These are phyloP conservation scores for Crucihimalaya himalaica DNA, from an alignment of 345 rosid species.

Conservation along the genomic window DNA sequence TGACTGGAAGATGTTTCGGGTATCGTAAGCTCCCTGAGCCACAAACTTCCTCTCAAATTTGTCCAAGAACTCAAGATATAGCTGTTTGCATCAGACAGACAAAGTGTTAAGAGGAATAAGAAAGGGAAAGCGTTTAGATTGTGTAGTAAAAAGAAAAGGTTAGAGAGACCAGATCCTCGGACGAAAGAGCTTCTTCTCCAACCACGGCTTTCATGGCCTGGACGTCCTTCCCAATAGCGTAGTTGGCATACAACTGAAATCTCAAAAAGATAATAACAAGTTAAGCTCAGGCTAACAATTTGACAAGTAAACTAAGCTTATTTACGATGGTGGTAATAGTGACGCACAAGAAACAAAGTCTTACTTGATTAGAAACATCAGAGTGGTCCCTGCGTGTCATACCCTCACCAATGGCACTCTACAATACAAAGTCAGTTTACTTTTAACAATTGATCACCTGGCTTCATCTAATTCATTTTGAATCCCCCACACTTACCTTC, in stretches of 20 bases:
- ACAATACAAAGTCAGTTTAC: constrained; percentile 24
- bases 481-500: constrained; percentile 59
- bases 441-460: neutral
- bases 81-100: constrained; percentile 51
- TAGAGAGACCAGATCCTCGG: constrained; percentile 81
- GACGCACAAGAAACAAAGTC: constrained; percentile 9
- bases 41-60: constrained; percentile 96
- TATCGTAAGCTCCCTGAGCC: constrained; percentile 92
- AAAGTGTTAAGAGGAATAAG: neutral
- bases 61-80: constrained; percentile 88
- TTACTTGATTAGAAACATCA: constrained; percentile 93
- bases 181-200: constrained; percentile 98
- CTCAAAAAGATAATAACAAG: constrained; percentile 1
- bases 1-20: constrained; percentile 89
- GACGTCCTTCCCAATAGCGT: constrained; percentile 95
- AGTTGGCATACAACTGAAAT: constrained; percentile 86
- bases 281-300: constrained; percentile 13
- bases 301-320: constrained; percentile 1
- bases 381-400: constrained; percentile 93
- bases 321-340: neutral
- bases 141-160: constrained; percentile 21
- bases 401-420: constrained; percentile 99
- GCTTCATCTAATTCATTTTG: neutral
- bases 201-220: constrained; percentile 99
- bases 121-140: neutral